Conservation (phyloP, 116 monocot species). For the Zostera marina region DNA sequence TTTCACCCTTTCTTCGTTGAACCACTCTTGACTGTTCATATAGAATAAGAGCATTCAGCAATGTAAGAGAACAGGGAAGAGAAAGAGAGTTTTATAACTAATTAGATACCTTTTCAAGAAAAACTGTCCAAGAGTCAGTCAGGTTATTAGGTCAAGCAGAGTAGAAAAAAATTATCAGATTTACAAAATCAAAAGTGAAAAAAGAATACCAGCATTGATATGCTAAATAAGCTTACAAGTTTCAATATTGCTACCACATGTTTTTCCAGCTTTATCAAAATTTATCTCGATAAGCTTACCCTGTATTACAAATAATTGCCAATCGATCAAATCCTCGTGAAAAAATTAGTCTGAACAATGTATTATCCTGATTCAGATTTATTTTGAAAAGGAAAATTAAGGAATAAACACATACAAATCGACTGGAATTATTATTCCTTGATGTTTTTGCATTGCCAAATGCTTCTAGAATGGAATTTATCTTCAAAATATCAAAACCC, state of each 20-base stretch:
- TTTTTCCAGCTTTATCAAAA: conserved; percentile 73
- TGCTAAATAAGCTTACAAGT: conserved; percentile 46
- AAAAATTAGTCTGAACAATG: no score
- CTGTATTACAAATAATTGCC: conserved; percentile 22
- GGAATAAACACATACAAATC: conserved; percentile 55
- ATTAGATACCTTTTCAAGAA: conserved; percentile 80
- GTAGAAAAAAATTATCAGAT: background rate
- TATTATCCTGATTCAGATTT: no score
- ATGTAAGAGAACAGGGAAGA: background rate
- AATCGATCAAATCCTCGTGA: no score
- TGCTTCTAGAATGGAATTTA: conserved; percentile 94
- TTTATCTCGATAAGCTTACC: conserved; percentile 96
- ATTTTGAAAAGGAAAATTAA: background rate
- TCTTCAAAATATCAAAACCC: conserved; percentile 87
- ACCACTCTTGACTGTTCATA: conserved; percentile 86
- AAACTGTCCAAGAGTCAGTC: conserved; percentile 31
- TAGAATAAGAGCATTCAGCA: background rate
- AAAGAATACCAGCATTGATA: background rate
- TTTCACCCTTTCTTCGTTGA: conserved; percentile 72
- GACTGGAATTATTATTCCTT: conserved; percentile 95
- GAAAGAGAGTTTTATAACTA: no score
- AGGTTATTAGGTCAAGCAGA: background rate
- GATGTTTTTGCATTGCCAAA: conserved; percentile 97
- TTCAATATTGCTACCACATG: conserved; percentile 84
- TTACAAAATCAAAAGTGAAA: background rate